Percentiles rank a stretch among this genome's conserved stretches.
Evolutionary conservation across 768 basidiomycete genomes (phyloP).

Genomic region (Leucosporidium yakuticum): DNA sequence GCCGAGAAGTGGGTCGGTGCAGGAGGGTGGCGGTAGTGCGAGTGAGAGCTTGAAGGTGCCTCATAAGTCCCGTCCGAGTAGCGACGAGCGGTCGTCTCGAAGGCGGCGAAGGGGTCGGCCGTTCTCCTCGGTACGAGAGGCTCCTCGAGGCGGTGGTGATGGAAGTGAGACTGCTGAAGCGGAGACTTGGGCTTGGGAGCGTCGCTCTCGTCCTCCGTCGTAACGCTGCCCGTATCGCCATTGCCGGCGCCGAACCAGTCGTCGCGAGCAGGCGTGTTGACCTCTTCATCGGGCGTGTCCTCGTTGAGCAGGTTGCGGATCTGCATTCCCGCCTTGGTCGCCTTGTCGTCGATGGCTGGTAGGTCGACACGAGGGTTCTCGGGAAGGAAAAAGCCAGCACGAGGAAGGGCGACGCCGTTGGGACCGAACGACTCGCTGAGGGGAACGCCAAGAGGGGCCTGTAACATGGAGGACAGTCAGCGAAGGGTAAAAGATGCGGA

Average conservation of each 20-base stretch:
- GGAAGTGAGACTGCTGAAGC: too few relatives aligned
- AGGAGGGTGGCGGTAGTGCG: too few relatives aligned
- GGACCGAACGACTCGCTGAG: constrained; percentile 2
- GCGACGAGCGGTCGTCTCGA: too few relatives aligned
- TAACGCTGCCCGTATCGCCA: constrained; percentile 3
- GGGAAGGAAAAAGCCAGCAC: constrained; percentile 17
- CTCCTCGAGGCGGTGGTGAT: too few relatives aligned
- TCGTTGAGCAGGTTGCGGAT: constrained; percentile 37
- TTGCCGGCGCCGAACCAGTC: constrained; percentile 29
- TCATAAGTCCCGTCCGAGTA: too few relatives aligned
- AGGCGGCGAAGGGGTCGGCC: too few relatives aligned
- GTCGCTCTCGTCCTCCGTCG: constrained; percentile 12
- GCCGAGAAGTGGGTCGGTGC: too few relatives aligned
- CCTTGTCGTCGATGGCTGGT: neutral
- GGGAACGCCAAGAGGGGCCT: neutral
- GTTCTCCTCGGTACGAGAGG: too few relatives aligned
- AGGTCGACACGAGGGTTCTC: constrained; percentile 13
- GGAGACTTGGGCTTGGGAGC: neutral
- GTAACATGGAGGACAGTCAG: neutral
- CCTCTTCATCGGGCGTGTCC: constrained; percentile 21
- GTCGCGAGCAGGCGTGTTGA: constrained; percentile 5
- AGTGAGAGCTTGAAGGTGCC: too few relatives aligned
- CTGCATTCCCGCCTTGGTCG: constrained; percentile 28
- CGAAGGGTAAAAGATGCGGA: too few relatives aligned
- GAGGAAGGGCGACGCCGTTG: constrained; percentile 13